phyloP scores from a whole-genome alignment of 2,329 filamentous ascomycete species.

The Davidsoniella australis region DNA sequence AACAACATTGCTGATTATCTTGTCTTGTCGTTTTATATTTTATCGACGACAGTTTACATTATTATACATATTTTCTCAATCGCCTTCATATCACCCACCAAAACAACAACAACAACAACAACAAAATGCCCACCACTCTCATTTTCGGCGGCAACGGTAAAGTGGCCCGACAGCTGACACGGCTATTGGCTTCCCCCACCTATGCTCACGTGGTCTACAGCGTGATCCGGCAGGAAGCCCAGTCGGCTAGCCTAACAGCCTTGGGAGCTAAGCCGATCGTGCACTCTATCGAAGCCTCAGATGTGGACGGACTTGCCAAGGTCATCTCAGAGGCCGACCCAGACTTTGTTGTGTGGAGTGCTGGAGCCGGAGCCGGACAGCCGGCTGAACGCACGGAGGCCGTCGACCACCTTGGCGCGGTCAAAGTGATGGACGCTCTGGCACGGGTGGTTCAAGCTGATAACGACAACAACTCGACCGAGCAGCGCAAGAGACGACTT shows the following conservation, averaged over 20 bases:
- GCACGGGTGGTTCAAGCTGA: conserved; percentile 17
- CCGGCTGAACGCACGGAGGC: conserved; percentile 23
- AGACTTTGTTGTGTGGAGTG: conserved; percentile 20
- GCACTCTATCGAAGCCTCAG: conserved; percentile 24
- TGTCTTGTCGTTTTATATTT: background rate
- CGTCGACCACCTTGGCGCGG: conserved; percentile 29
- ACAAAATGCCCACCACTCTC: conserved; percentile 15
- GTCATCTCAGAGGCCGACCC: conserved; percentile 21
- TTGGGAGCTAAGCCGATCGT: conserved; percentile 27
- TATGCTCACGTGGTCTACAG: conserved; percentile 15
- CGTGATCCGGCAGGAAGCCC: conserved; percentile 19
- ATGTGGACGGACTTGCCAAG: conserved; percentile 21
- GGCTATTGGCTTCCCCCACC: conserved; percentile 13
- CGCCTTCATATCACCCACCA: background rate
- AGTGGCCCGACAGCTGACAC: conserved; percentile 15
- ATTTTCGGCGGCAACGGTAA: conserved; percentile 18
- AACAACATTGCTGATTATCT: background rate
- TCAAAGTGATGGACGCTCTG: conserved; percentile 28
- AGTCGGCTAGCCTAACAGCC: conserved; percentile 20
- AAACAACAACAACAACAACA: background rate
- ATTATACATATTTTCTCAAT: no score
- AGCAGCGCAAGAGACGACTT: conserved; percentile 23
- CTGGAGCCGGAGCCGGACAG: conserved; percentile 16
- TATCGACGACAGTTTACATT: no score
- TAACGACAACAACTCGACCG: background rate